phyloP scores from a whole-genome alignment of 345 rosid species.

The Eucalyptus erythrocorys region DNA sequence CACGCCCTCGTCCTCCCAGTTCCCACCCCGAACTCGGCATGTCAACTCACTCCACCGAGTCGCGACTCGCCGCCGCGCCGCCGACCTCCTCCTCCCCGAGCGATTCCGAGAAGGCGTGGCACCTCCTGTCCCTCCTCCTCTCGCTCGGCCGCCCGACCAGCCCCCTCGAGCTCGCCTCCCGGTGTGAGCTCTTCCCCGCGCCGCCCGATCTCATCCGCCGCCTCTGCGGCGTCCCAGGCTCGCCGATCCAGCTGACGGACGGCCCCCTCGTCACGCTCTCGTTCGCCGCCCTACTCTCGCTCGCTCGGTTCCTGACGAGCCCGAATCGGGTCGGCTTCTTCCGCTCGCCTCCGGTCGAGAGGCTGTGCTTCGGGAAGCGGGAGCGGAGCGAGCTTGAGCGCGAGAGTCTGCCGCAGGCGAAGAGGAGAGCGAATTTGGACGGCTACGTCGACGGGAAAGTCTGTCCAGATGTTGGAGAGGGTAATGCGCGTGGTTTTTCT shows the following conservation, averaged over 20 bases:
- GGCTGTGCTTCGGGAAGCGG: background rate
- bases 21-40: slow-evolving; percentile 3
- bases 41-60: background rate
- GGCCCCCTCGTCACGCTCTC: slow-evolving; percentile 20
- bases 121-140: slow-evolving; percentile 32
- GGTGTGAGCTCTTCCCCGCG: slow-evolving; percentile 23
- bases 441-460: background rate
- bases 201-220: slow-evolving; percentile 17
- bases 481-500: background rate
- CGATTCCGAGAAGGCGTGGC: slow-evolving; percentile 42
- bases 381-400: background rate
- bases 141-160: slow-evolving; percentile 33
- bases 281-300: background rate
- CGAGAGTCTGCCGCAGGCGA: background rate
- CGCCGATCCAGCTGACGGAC: slow-evolving; percentile 27
- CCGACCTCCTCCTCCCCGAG: background rate
- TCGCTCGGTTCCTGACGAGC: slow-evolving; percentile 8
- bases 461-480: background rate
- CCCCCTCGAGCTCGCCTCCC: slow-evolving; percentile 21
- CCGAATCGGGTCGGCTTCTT: background rate
- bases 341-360: background rate
- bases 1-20: background rate
- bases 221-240: slow-evolving; percentile 32
- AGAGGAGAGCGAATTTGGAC: background rate
- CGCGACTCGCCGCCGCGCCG: background rate